These are phyloP conservation scores for Mallotus japonicus DNA, from an alignment of 441 rosid genomes.

Conservation along the genomic window DNA sequence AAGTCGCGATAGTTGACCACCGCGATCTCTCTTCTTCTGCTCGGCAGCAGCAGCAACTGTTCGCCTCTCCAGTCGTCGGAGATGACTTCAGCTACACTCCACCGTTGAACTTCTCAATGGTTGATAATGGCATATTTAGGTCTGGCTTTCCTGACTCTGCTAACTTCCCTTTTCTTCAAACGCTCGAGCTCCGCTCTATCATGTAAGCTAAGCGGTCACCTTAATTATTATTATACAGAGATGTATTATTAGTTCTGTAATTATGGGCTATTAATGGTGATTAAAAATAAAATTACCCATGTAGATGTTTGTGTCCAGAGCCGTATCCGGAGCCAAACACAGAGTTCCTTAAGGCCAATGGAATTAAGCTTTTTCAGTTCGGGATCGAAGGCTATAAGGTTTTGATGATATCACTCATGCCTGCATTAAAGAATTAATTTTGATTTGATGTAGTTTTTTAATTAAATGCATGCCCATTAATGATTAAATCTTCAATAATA, in stretches of 20 bases:
- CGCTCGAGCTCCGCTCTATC: constrained; percentile 80
- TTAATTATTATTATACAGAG: no score
- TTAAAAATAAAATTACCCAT: background rate
- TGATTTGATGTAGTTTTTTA: no score
- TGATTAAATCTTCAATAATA: no score
- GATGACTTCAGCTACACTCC: constrained; percentile 51
- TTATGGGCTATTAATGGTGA: background rate
- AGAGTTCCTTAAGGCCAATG: constrained; percentile 55
- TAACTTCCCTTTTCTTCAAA: constrained; percentile 63
- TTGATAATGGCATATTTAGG: constrained; percentile 78
- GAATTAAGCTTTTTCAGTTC: constrained; percentile 72
- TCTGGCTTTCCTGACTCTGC: constrained; percentile 72
- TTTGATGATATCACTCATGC: no score
- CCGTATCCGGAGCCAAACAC: constrained; percentile 74
- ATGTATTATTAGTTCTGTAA: no score
- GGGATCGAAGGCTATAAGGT: constrained; percentile 89
- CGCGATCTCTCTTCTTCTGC: constrained; percentile 28
- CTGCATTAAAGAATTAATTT: no score
- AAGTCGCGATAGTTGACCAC: constrained; percentile 45
- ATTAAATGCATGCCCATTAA: no score
- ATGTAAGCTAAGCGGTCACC: constrained; percentile 42
- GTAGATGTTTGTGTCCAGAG: constrained; percentile 87
- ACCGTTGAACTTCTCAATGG: constrained; percentile 84
- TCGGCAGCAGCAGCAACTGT: background rate
- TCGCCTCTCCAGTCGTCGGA: constrained; percentile 16